Percentiles rank a stretch among this genome's conserved stretches.
These are phyloP conservation scores for Leucogyrophana mollusca DNA, from an alignment of 768 basidiomycete genomes.

Conservation along the genomic window DNA sequence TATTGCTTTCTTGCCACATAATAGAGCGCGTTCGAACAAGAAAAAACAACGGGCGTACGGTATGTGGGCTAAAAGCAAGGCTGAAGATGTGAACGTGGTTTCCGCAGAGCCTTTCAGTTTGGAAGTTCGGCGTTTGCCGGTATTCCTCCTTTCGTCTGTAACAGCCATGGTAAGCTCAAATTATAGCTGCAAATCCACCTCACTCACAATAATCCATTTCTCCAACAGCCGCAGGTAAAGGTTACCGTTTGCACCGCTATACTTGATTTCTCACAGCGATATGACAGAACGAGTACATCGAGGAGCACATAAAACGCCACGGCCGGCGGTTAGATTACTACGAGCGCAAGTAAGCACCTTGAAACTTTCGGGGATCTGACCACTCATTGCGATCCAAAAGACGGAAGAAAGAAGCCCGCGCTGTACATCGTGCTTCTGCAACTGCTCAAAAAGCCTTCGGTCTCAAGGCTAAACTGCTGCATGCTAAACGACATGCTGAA, in stretches of 20 bases:
- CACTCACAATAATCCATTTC: slow-evolving; percentile 12
- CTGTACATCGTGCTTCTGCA: slow-evolving; percentile 74
- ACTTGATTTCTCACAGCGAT: slow-evolving; percentile 10
- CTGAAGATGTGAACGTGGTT: slow-evolving; percentile 4
- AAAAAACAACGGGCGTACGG: background rate
- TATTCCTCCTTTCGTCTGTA: slow-evolving; percentile 1
- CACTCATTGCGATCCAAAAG: slow-evolving; percentile 33
- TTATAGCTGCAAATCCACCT: background rate
- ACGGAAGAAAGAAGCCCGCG: slow-evolving; percentile 80
- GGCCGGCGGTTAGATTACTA: slow-evolving; percentile 94
- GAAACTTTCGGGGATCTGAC: background rate
- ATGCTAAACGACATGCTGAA: slow-evolving; percentile 93
- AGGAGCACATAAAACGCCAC: slow-evolving; percentile 97
- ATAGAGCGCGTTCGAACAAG: background rate
- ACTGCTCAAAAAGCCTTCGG: slow-evolving; percentile 93
- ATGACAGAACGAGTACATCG: slow-evolving; percentile 95
- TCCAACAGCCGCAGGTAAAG: slow-evolving; percentile 63
- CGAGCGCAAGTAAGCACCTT: slow-evolving; percentile 78
- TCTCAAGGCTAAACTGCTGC: slow-evolving; percentile 96
- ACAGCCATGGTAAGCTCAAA: slow-evolving; percentile 26
- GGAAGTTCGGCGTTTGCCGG: slow-evolving; percentile 29
- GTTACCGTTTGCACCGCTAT: background rate
- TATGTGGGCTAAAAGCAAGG: too few species aligned
- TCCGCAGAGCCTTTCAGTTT: too few species aligned
- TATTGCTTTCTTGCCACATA: slow-evolving; percentile 78